A percentile compares a stretch with the other conserved stretches of the same genome.
Conservation (phyloP, 345 rosid genomes). For the Laguncularia racemosa region DNA sequence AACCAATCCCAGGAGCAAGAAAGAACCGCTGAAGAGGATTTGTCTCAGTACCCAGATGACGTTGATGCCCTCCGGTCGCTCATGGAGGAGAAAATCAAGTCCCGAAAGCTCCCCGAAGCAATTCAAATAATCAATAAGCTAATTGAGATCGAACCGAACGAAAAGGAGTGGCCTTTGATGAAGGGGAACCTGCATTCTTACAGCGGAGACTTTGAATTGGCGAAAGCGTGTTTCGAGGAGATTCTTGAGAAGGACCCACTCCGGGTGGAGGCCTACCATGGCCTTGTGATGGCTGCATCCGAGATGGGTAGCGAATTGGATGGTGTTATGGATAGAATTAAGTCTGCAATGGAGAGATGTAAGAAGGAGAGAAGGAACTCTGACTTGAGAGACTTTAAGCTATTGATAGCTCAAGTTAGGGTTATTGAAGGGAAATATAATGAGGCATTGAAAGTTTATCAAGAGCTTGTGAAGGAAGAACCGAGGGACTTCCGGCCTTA, state of each 20-base stretch:
- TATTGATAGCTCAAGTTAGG: slow-evolving; percentile 65
- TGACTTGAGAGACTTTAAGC: slow-evolving; percentile 70
- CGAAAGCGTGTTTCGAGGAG: slow-evolving; percentile 51
- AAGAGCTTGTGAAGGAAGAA: slow-evolving; percentile 76
- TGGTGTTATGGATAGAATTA: slow-evolving; percentile 47
- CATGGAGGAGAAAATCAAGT: slow-evolving; percentile 68
- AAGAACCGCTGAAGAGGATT: slow-evolving; percentile 37
- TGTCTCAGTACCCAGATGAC: slow-evolving; percentile 36
- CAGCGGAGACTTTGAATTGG: slow-evolving; percentile 56
- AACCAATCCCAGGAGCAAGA: slow-evolving; percentile 34
- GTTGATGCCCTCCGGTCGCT: slow-evolving; percentile 42
- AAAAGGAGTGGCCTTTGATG: slow-evolving; percentile 66
- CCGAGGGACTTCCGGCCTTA: slow-evolving; percentile 94
- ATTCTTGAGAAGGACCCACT: slow-evolving; percentile 58
- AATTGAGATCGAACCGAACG: slow-evolving; percentile 69
- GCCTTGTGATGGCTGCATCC: slow-evolving; percentile 58
- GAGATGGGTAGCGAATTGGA: slow-evolving; percentile 43
- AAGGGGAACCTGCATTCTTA: slow-evolving; percentile 53
- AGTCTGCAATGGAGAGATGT: slow-evolving; percentile 64
- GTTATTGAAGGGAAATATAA: slow-evolving; percentile 57
- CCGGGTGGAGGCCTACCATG: slow-evolving; percentile 86
- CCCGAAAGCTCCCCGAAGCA: slow-evolving; percentile 49
- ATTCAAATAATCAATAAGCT: slow-evolving; percentile 48
- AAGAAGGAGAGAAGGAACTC: slow-evolving; percentile 57
- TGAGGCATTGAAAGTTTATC: slow-evolving; percentile 75